Base-by-base conservation (phyloP, 1,139 yeast genomes). In the Geotrichum cucujoidarum region DNA sequence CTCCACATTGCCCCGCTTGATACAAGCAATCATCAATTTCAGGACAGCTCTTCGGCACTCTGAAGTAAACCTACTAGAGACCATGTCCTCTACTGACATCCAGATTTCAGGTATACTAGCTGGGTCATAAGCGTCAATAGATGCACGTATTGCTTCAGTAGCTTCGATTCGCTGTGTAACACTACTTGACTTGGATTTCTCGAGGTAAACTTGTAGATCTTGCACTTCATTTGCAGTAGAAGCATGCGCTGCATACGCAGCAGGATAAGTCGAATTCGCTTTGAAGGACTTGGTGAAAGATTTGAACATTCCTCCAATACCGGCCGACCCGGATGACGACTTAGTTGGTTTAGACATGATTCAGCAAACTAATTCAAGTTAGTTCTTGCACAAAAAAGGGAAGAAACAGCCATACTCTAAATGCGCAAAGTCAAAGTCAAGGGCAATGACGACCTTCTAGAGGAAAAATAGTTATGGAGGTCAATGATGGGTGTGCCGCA, bases 71-170 rank as follows among this genome's bases (percentile, higher is more conserved):
- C 66, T 66, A 0, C 70, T 62, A 8, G 71, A 70, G 43, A 84
- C 72, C 64, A 83, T 67, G 50, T 76, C 80, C 54, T 78, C 68
- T 0, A 83, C 82, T 50, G 79, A 67, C 60, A 81, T 78, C 96
- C 96, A 87, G 3, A 86, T 73, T 56, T 84, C 90, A 0, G 84
- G 81, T 5, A 84, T 71, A 1, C 83, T 76, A 0, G 82, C 72
- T 1, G 80, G 73, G 7, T 81, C 70, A 47, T 73, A 74, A 40
- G 73, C 74, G 38, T 73, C 73, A 3, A 85, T 64, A 1, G 79
- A 71, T 3, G 73, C 74, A 3, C 76, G 68, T 37, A 85, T 64
- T 34, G 73, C 67, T 4, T 69, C 71, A 0, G 85, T 80, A 0
- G 86, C 80, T 1, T 70, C 68, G n/a, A 76, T 72, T 51, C 84